These are phyloP conservation scores for Hirschfeldia incana DNA, from an alignment of 345 rosid species.

Conservation along the genomic window DNA sequence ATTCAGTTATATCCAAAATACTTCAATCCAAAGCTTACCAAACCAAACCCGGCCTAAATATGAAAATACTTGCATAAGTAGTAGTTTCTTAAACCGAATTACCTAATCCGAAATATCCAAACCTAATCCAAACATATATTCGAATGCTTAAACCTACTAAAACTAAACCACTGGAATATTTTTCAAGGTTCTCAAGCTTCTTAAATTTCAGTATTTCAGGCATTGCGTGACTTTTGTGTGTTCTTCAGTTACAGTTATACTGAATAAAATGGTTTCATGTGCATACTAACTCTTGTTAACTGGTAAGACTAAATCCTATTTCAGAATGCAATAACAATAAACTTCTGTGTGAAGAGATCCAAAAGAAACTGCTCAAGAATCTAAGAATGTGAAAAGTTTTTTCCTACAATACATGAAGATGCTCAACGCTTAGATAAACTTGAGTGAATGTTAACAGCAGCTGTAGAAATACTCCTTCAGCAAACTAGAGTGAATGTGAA, in stretches of 20 bases:
- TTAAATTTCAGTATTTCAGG: background rate
- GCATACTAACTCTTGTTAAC: slow-evolving; percentile 1
- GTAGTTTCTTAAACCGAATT: too few relatives aligned
- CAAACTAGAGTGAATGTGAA: slow-evolving; percentile 24
- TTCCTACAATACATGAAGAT: slow-evolving; percentile 30
- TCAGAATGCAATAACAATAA: slow-evolving; percentile 8
- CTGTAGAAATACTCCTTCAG: slow-evolving; percentile 10
- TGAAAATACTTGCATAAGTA: too few relatives aligned
- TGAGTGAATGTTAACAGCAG: background rate
- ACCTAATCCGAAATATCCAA: too few relatives aligned
- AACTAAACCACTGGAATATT: background rate
- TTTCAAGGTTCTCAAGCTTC: background rate
- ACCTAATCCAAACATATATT: background rate
- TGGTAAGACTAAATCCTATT: slow-evolving; percentile 26
- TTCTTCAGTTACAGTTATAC: background rate
- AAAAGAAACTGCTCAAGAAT: slow-evolving; percentile 28
- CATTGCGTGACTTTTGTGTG: background rate
- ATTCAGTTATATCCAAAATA: background rate
- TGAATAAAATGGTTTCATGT: background rate
- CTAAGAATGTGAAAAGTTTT: slow-evolving; percentile 12
- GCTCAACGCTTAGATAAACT: background rate
- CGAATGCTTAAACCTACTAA: background rate
- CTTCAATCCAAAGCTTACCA: background rate
- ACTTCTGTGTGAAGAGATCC: slow-evolving; percentile 11
- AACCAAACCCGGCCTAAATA: background rate